These are phyloP conservation scores for Melocanna baccifera DNA, from an alignment of 176 grass and related monocot genomes.

Conservation along the genomic window DNA sequence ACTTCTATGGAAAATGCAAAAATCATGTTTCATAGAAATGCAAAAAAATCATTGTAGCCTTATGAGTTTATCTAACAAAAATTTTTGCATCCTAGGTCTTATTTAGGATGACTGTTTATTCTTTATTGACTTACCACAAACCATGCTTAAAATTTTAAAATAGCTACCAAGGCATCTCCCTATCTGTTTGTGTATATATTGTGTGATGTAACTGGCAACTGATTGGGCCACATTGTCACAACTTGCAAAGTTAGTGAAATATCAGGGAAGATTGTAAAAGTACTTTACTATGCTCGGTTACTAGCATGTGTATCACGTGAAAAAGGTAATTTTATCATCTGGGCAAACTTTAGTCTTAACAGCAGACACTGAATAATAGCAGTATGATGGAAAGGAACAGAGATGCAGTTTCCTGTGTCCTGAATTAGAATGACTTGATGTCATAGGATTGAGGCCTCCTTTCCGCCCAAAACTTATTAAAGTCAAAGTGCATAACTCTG, in stretches of 20 bases:
- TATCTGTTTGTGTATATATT: not conserved
- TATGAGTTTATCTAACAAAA: not conserved
- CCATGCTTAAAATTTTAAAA: not conserved
- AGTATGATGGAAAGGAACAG: conserved; percentile 11
- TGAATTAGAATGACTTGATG: not conserved
- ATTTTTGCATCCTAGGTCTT: not conserved
- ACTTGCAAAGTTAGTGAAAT: not conserved
- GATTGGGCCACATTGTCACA: not conserved
- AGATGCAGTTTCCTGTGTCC: not conserved
- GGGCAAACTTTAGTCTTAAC: not conserved
- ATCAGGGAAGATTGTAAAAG: not conserved
- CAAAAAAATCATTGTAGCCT: not conserved
- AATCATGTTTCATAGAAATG: too few relatives aligned
- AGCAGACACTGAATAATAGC: not conserved
- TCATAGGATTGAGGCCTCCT: not conserved
- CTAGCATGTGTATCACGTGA: not conserved
- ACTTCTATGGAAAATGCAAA: not conserved
- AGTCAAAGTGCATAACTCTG: not conserved
- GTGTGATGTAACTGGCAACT: not conserved
- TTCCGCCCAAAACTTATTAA: not conserved
- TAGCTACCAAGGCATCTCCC: not conserved
- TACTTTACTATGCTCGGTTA: not conserved
- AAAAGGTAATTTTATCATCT: not conserved
- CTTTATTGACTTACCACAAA: not conserved
- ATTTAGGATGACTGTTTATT: not conserved